Evolutionary conservation across 2,329 filamentous ascomycete species (phyloP).

Genomic region (Monosporascus sp.): DNA sequence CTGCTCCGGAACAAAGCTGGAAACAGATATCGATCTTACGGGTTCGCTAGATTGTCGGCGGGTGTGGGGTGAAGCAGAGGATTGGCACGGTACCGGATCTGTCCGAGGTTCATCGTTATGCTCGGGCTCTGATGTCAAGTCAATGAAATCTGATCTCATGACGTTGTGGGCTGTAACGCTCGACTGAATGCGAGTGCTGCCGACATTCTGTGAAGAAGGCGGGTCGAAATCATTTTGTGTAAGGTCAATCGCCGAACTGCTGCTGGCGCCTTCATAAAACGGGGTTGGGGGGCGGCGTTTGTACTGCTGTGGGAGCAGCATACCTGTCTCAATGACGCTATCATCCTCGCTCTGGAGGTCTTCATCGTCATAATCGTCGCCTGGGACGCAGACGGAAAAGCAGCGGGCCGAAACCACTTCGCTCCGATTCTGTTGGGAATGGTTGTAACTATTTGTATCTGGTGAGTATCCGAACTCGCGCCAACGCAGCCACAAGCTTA

Average conservation of each 20-base stretch:
- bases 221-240: conserved; percentile 11
- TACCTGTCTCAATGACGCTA: conserved; percentile 9
- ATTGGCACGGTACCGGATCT: neutral
- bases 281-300: neutral
- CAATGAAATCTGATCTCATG: conserved; percentile 15
- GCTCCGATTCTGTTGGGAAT: neutral
- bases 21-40: neutral
- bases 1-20: neutral
- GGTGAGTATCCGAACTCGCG: conserved; percentile 5
- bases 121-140: conserved; percentile 8
- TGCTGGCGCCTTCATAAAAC: neutral
- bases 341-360: conserved; percentile 15
- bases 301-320: neutral
- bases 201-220: neutral
- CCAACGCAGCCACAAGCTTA: conserved; percentile 2
- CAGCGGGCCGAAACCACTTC: neutral
- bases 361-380: conserved; percentile 30
- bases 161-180: conserved; percentile 1
- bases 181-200: neutral
- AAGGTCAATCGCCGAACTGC: conserved; percentile 14
- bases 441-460: conserved; percentile 1
- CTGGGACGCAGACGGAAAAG: conserved; percentile 33
- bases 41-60: neutral
- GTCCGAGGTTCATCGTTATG: conserved; percentile 8
- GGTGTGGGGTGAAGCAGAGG: neutral